Evolutionary conservation across 257 asterid genomes (phyloP), one percentile per base, ranked within the genome.

Genomic region (Solanum pinnatisectum): DNA sequence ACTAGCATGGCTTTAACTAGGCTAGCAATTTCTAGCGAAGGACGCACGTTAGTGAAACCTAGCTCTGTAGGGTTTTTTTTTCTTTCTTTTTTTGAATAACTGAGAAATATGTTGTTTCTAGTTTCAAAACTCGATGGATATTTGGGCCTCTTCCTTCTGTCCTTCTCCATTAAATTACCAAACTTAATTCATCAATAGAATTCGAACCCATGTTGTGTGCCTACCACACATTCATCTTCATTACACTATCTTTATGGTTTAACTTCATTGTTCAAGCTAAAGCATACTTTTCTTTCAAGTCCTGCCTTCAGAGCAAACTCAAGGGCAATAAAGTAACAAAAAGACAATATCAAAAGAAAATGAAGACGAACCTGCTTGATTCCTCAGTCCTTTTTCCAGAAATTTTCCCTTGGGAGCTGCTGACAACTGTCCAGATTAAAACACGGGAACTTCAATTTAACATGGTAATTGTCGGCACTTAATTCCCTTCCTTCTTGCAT

Each of bases 341-440:
- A 10, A 4, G 10, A 49, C 37, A 12, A 73, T 86, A 37, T 86
- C 40, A 77, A 35, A 14, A 36, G 20, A 40, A 68, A 32, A 72
- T 3, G 68, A 71, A 86, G 65, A 46, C 35, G 44, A 89, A 96
- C 99, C 98, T 93, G 95, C 96, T 89, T 87, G 92, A 94, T 88
- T 79, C 94, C 90, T 93, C 95, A 0, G 91, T 52, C 76, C 91
- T 91, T 94, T 94, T 96, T 89, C 98, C 98, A 32, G 92, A 89
- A 86, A 97, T 89, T 93, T 94, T 96, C 99, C 98, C 90, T 94
- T 96, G 40, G 99, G 99, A 90, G 98, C 99, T 3, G 96, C 85
- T 52, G 98, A 97, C 89, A 97, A 85, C 99, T 97, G 96, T 60
- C 30, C 39, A 89, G 27, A 83, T 65, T 85, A 52, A 36, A 83